A percentile compares a stretch with the other conserved stretches of the same genome.
phyloP scores from a whole-genome alignment of 495 filamentous ascomycete species.

The Neurospora terricola region DNA sequence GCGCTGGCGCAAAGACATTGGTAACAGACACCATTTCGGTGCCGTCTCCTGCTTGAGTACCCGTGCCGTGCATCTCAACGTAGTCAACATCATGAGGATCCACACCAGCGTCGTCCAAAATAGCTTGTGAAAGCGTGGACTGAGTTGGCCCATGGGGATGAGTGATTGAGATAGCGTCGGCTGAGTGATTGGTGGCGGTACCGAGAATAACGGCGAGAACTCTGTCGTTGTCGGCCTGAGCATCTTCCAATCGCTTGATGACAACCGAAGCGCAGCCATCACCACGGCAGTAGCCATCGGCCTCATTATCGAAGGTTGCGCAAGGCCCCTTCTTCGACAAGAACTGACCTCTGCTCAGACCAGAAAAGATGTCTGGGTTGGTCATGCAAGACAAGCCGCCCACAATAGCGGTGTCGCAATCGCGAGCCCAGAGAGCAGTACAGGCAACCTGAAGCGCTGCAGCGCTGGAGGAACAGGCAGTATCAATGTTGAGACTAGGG shows the following conservation, averaged over 20 bases:
- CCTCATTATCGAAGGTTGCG: conserved; percentile 67
- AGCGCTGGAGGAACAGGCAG: conserved; percentile 79
- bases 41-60: conserved; percentile 73
- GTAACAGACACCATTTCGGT: conserved; percentile 72
- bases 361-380: conserved; percentile 77
- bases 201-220: conserved; percentile 60
- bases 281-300: conserved; percentile 70
- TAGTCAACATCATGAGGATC: conserved; percentile 69
- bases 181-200: conserved; percentile 65
- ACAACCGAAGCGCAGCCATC: conserved; percentile 64
- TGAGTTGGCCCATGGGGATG: conserved; percentile 69
- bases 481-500: conserved; percentile 78
- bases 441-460: conserved; percentile 80
- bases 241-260: conserved; percentile 67
- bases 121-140: conserved; percentile 54
- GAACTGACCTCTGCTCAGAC: conserved; percentile 76
- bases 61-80: conserved; percentile 86
- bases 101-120: conserved; percentile 59
- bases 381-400: conserved; percentile 74
- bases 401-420: conserved; percentile 76
- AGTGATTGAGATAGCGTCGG: conserved; percentile 71
- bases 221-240: conserved; percentile 61
- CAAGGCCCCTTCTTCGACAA: conserved; percentile 70
- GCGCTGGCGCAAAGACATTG: conserved; percentile 67
- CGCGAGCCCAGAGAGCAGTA: conserved; percentile 67